Base-by-base conservation (phyloP, 2,329 filamentous ascomycete species). In the Elsinoe arachidis region DNA sequence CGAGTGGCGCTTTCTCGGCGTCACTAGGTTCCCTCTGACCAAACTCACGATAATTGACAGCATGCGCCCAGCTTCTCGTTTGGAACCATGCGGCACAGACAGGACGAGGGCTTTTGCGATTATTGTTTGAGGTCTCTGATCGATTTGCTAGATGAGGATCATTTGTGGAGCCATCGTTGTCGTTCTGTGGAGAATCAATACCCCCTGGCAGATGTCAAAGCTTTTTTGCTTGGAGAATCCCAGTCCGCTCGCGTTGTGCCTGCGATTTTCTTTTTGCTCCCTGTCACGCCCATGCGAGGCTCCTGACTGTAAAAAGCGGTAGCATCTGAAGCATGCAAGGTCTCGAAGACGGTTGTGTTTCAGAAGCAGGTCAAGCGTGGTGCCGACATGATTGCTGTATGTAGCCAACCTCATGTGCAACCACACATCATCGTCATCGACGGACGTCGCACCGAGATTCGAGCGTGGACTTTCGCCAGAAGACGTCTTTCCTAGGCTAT, bases 31-130 rank as follows among this genome's bases (percentile, higher is more conserved):
- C 33, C 12, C 19, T 53, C 49, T 53, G 41, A 37, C 49, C 49
- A 53, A 53, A 53, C 49, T 53, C 49, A 38, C 17, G 49, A 53
- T 34, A 37, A 51, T 51, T 51, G 46, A 51, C 46, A 51, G 30
- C 26, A 15, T 34, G 15, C 26, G 46, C 46, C 46, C 46, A 51
- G 46, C n/a, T 21, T 51, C 46, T 51, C 46, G 26, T 51, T 51
- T 51, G 46, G 46, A 51, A 51, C 26, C 26, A 34, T 35, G 46
- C 46, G 30, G 46, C 46, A 51, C 46, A 51, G 46, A 23, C 33
- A 35, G 46, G 46, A 26, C 10, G 46, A 51, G 26, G 46, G 46
- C 46, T 51, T 30, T 51, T 35, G 46, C 46, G 26, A 51, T 51
- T 51, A 35, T 51, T 35, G 46, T 51, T 51, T 51, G 46, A 51